Conservation (phyloP, 148 eudicot genomes). For the Cornus kousa region DNA sequence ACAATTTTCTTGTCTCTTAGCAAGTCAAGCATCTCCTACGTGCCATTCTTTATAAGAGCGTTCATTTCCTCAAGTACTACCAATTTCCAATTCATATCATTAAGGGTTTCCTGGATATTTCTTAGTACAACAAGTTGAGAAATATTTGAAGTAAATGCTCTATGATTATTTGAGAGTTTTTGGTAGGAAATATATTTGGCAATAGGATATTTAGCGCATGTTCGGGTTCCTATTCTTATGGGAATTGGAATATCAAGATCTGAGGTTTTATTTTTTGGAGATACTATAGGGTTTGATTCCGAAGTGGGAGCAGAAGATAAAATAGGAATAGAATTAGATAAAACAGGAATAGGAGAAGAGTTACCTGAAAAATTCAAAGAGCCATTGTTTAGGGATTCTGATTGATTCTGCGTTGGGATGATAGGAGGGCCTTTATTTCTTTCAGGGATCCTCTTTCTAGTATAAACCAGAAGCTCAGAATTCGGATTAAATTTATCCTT, state of each 20-base stretch:
- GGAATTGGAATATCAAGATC: background rate
- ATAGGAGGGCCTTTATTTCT: no score
- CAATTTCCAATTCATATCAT: background rate
- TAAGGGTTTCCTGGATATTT: background rate
- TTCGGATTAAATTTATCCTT: no score
- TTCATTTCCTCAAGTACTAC: slow-evolving; percentile 3
- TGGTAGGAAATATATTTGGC: slow-evolving; percentile 5
- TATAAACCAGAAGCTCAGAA: no score
- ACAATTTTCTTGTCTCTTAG: background rate
- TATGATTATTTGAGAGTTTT: slow-evolving; percentile 4
- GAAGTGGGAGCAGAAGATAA: no score
- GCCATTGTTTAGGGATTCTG: no score
- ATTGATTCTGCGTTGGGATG: no score
- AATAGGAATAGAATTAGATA: no score
- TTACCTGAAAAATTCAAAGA: no score
- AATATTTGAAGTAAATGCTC: slow-evolving; percentile 2
- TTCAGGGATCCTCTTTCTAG: no score
- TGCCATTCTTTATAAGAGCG: slow-evolving; percentile 3
- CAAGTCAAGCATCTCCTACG: background rate
- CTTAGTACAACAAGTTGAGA: background rate
- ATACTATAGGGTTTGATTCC: no score
- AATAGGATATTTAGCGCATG: slow-evolving; percentile 7
- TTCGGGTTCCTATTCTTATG: slow-evolving; percentile 2
- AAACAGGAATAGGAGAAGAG: no score
- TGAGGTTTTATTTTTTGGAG: no score